These are phyloP conservation scores for Hypomyces rosellus DNA, from an alignment of 2,329 filamentous ascomycete species.

Conservation along the genomic window DNA sequence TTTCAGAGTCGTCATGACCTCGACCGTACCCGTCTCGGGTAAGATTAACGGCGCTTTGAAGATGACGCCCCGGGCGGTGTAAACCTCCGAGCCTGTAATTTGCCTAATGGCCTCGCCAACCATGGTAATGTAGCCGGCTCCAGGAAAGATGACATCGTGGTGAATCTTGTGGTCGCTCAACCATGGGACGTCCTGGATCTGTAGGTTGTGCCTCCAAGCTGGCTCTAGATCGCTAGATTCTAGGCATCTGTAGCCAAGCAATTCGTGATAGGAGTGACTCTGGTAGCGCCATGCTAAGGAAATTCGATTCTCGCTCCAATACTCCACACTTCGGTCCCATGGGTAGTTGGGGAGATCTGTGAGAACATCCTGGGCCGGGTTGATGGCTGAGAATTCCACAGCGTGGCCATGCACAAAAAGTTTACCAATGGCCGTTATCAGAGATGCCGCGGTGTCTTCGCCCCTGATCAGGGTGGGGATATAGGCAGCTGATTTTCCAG, in stretches of 20 bases:
- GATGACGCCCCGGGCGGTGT: too few relatives aligned
- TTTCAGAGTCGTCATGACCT: too few relatives aligned
- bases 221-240: conserved; percentile 6
- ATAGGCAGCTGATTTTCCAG: conserved; percentile 7
- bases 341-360: conserved; percentile 31
- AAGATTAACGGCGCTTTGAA: too few relatives aligned
- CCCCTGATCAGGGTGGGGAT: conserved; percentile 13
- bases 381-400: conserved; percentile 11
- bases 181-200: conserved; percentile 25
- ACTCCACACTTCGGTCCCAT: conserved; percentile 30
- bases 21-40: too few relatives aligned
- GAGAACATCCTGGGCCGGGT: conserved; percentile 6
- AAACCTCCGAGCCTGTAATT: conserved; percentile 9
- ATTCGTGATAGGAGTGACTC: conserved; percentile 29
- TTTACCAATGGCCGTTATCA: conserved; percentile 21
- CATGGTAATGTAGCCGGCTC: conserved; percentile 30
- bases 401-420: conserved; percentile 15
- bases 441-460: conserved; percentile 8
- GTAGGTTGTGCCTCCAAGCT: conserved; percentile 18
- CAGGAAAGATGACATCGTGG: conserved; percentile 31
- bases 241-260: conserved; percentile 21
- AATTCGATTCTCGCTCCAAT: conserved; percentile 27
- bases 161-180: conserved; percentile 31
- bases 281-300: conserved; percentile 26
- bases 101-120: conserved; percentile 24